Conservation (phyloP, 352 stramenopile species). For the Pythium dissimile region DNA sequence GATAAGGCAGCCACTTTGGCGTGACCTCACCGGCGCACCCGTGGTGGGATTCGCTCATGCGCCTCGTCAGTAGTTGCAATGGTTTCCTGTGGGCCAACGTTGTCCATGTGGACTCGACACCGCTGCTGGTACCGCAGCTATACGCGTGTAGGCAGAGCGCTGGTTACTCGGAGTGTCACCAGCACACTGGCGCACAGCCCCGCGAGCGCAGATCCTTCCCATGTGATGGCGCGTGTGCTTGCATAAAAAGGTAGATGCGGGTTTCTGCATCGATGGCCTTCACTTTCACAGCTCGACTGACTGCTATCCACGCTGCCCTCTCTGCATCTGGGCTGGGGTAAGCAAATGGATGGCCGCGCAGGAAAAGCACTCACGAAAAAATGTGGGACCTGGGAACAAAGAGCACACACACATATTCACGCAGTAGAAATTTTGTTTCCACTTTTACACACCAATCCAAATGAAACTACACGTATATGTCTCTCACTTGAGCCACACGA, state of each 20-base stretch:
- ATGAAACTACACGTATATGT: too few species aligned
- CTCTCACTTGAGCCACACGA: conserved; percentile 87
- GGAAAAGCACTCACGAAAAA: too few species aligned
- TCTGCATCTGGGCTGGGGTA: neutral
- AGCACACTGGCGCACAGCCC: neutral
- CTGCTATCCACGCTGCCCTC: neutral
- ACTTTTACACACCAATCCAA: too few species aligned
- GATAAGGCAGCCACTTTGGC: too few species aligned
- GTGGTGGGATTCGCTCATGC: too few species aligned
- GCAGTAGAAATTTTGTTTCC: too few species aligned
- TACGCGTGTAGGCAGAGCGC: conserved; percentile 1
- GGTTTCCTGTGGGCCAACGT: too few species aligned
- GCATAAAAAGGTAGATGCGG: conserved; percentile 4
- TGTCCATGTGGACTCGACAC: too few species aligned
- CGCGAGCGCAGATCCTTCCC: neutral
- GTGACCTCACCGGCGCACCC: too few species aligned
- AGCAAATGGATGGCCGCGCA: conserved; percentile 1
- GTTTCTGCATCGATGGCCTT: neutral
- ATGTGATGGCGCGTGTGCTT: conserved; percentile 3
- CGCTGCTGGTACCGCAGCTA: neutral
- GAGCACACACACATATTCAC: too few species aligned
- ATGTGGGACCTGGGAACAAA: too few species aligned
- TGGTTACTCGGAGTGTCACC: neutral
- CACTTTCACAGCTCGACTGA: neutral
- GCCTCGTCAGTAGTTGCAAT: neutral